These are phyloP conservation scores for Auricularia cornea DNA, from an alignment of 768 basidiomycete genomes.

Conservation along the genomic window DNA sequence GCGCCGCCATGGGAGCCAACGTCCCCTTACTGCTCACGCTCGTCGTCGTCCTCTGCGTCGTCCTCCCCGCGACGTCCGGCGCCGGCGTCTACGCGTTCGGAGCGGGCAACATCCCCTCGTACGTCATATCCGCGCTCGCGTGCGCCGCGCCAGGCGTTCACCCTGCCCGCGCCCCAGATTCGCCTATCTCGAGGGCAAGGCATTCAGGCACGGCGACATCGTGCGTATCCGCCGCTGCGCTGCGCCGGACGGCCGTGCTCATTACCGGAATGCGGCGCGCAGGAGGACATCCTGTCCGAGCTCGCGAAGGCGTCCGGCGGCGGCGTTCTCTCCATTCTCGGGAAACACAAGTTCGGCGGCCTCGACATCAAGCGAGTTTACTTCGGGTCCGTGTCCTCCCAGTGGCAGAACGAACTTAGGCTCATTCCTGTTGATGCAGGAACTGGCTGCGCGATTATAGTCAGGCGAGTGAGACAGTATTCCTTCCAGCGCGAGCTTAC, in stretches of 20 bases:
- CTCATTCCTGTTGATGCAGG: slow-evolving; percentile 25
- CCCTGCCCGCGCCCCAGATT: slow-evolving; percentile 35
- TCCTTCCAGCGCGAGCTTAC: background rate
- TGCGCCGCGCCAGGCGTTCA: slow-evolving; percentile 10
- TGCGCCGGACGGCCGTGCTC: slow-evolving; percentile 8
- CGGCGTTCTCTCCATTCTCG: slow-evolving; percentile 49
- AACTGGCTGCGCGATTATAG: slow-evolving; percentile 90
- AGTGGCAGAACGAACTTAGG: background rate
- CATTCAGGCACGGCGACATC: slow-evolving; percentile 87
- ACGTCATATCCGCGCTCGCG: slow-evolving; percentile 16
- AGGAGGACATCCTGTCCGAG: slow-evolving; percentile 67
- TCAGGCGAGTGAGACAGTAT: slow-evolving; percentile 35
- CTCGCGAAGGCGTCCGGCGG: slow-evolving; percentile 44
- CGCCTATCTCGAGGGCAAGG: slow-evolving; percentile 78
- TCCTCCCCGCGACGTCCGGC: background rate
- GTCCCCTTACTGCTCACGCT: background rate
- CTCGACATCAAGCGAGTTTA: slow-evolving; percentile 81
- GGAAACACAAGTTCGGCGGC: slow-evolving; percentile 64
- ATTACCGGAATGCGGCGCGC: slow-evolving; percentile 17
- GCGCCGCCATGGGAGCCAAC: slow-evolving; percentile 1
- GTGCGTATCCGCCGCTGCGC: slow-evolving; percentile 24
- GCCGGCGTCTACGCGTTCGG: slow-evolving; percentile 58
- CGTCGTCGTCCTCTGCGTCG: slow-evolving; percentile 2
- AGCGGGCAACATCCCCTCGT: slow-evolving; percentile 83
- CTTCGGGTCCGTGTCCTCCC: slow-evolving; percentile 49